Conservation (phyloP, 2,329 filamentous ascomycete genomes). For the Neophaeococcomyces mojaviensis region DNA sequence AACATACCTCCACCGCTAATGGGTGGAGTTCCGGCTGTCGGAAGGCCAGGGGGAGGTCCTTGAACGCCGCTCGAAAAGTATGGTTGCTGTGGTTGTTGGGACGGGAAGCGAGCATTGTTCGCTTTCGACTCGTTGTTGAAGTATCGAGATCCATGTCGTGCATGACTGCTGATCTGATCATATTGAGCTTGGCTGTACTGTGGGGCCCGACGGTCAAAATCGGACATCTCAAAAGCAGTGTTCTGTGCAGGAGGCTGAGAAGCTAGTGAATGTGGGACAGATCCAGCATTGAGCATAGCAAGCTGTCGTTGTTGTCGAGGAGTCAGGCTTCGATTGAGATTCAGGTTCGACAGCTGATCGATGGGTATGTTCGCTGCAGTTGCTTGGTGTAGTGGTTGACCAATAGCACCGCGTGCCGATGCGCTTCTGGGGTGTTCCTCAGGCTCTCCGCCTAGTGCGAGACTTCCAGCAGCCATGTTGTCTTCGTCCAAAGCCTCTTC, state of each 20-base stretch:
- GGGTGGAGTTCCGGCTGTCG: constrained; percentile 88
- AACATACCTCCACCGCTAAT: constrained; percentile 76
- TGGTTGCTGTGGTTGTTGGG: constrained; percentile 39
- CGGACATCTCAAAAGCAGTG: constrained; percentile 22
- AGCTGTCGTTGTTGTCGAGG: constrained; percentile 71
- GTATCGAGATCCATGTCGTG: constrained; percentile 77
- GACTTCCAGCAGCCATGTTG: constrained; percentile 72
- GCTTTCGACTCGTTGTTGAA: constrained; percentile 62
- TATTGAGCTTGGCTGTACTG: constrained; percentile 57
- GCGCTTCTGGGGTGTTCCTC: constrained; percentile 55
- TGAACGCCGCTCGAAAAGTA: constrained; percentile 82
- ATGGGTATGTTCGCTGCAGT: constrained; percentile 36
- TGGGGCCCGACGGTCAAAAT: constrained; percentile 49
- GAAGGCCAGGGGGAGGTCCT: constrained; percentile 87
- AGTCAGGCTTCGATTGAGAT: constrained; percentile 67
- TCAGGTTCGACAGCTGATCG: constrained; percentile 46
- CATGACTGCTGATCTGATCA: constrained; percentile 54
- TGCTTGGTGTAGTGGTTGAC: constrained; percentile 67
- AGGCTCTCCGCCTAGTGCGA: constrained; percentile 85
- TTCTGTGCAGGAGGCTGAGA: constrained; percentile 29
- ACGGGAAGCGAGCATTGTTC: constrained; percentile 31
- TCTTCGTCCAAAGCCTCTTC: constrained; percentile 54
- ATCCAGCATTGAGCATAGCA: constrained; percentile 58
- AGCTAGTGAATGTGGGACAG: constrained; percentile 46
- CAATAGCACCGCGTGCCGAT: constrained; percentile 52